phyloP scores from a whole-genome alignment of 1,139 yeast species.

The Pichia inconspicua region DNA sequence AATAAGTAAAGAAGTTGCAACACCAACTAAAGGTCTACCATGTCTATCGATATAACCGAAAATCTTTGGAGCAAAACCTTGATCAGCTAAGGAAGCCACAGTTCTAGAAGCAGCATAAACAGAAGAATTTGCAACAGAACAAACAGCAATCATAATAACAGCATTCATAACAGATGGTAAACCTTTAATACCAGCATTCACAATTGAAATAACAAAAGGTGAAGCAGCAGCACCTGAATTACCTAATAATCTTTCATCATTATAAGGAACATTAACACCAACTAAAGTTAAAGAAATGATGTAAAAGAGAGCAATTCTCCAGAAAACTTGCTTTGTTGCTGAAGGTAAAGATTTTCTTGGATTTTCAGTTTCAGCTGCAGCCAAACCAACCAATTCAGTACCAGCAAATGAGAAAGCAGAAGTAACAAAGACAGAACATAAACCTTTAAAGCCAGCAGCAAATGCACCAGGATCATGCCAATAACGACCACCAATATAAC shows the following conservation, averaged over 20 bases:
- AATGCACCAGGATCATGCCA: constrained; percentile 59
- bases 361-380: constrained; percentile 76
- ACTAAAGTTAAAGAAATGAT: constrained; percentile 50
- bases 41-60: constrained; percentile 65
- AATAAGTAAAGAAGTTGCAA: constrained; percentile 45
- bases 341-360: constrained; percentile 63
- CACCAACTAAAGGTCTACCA: constrained; percentile 70
- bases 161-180: constrained; percentile 67
- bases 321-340: constrained; percentile 66
- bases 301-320: constrained; percentile 63
- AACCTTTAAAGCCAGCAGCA: constrained; percentile 65
- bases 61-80: constrained; percentile 70
- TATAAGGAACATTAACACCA: constrained; percentile 63
- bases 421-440: constrained; percentile 71
- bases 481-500: constrained; percentile 50
- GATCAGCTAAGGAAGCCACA: constrained; percentile 70
- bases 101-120: constrained; percentile 78
- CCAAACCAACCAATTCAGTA: constrained; percentile 72
- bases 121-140: constrained; percentile 70
- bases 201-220: constrained; percentile 70
- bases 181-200: constrained; percentile 48
- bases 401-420: constrained; percentile 89
- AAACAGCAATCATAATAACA: constrained; percentile 60
- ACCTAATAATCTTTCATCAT: constrained; percentile 42
- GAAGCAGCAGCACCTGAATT: constrained; percentile 48